Evolutionary conservation across 306 rosid genomes (phyloP).

Genomic region (Cucurbita pepo): DNA sequence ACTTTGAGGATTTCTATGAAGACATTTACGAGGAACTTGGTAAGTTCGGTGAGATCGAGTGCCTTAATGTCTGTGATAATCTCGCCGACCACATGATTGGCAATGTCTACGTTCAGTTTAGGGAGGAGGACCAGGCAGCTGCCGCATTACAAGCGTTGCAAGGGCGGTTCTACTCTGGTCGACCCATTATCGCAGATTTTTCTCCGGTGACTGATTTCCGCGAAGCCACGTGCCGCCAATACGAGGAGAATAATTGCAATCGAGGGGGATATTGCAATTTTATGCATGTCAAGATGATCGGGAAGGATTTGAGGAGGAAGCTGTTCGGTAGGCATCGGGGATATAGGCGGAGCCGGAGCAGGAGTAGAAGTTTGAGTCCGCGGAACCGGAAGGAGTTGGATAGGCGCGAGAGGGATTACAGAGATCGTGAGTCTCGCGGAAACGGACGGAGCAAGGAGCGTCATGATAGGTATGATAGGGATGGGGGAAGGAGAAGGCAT

Average conservation of each 20-base stretch:
- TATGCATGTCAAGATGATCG: constrained; percentile 41
- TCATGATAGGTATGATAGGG: constrained; percentile 16
- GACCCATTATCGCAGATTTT: constrained; percentile 28
- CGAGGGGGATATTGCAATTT: constrained; percentile 32
- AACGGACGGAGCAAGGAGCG: constrained; percentile 17
- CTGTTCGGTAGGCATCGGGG: constrained; percentile 36
- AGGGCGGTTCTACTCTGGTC: constrained; percentile 46
- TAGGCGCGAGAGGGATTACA: constrained; percentile 17
- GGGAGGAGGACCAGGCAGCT: constrained; percentile 31
- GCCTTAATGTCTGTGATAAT: constrained; percentile 20
- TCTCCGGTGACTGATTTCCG: constrained; percentile 33
- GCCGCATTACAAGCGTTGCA: constrained; percentile 31
- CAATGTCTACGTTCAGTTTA: constrained; percentile 27
- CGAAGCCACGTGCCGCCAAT: constrained; percentile 30
- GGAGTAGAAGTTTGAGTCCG: constrained; percentile 44
- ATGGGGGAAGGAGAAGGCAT: constrained; percentile 26
- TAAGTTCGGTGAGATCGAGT: constrained; percentile 24
- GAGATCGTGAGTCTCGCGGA: constrained; percentile 11
- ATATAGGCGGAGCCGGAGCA: constrained; percentile 23
- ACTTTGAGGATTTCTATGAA: constrained; percentile 19
- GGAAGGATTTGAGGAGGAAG: constrained; percentile 42
- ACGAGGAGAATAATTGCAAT: constrained; percentile 25
- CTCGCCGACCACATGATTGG: constrained; percentile 27
- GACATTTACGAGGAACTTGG: constrained; percentile 15
- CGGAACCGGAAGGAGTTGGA: constrained; percentile 17